Percentiles rank a stretch among this genome's conserved stretches.
Conservation (phyloP, 2,329 filamentous ascomycete species). For the Dendrostoma leiphaemia region DNA sequence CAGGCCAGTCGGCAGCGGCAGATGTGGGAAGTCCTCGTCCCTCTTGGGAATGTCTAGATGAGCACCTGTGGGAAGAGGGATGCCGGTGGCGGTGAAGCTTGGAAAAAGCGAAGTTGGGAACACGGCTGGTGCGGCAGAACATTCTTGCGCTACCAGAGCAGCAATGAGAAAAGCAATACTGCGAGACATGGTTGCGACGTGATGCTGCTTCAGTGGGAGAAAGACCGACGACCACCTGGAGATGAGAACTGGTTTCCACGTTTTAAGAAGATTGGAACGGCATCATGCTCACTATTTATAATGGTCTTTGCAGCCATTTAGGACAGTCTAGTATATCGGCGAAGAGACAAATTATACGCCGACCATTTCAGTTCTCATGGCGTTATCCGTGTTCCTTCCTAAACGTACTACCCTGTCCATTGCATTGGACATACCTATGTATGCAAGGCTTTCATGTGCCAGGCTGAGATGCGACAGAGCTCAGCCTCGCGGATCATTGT, state of each 20-base stretch:
- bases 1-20: neutral
- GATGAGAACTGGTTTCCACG: neutral
- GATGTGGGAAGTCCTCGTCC: neutral
- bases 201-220: neutral
- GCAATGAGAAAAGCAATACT: neutral
- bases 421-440: no score
- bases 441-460: neutral
- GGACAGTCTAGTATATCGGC: neutral
- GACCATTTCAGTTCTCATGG: neutral
- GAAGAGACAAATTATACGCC: neutral
- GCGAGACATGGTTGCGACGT: neutral
- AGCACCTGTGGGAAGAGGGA: neutral
- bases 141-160: slow-evolving; percentile 10
- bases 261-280: neutral
- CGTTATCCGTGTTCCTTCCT: neutral
- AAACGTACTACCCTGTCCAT: no score
- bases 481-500: neutral
- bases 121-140: slow-evolving; percentile 2
- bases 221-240: neutral
- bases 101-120: neutral
- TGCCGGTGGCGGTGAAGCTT: neutral
- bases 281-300: neutral
- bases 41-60: neutral
- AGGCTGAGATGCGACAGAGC: neutral
- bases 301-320: neutral